A percentile compares a stretch with the other conserved stretches of the same genome.
phyloP scores from a whole-genome alignment of 2,329 filamentous ascomycete genomes.

The Fusarium udum region DNA sequence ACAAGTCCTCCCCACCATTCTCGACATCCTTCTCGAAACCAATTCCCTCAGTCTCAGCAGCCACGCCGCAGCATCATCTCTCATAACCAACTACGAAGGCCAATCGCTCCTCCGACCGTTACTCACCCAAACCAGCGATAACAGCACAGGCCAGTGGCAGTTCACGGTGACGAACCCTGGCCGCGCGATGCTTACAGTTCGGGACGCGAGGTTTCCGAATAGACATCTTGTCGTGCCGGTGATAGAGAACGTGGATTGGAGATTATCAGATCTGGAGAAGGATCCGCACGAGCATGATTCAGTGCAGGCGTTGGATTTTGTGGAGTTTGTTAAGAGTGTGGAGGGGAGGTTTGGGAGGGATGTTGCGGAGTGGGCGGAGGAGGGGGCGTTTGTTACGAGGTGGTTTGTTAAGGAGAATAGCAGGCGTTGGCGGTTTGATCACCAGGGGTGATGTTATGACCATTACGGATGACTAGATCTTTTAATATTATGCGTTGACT shows the following conservation, averaged over 20 bases:
- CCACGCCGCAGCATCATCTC: conserved; percentile 33
- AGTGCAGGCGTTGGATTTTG: conserved; percentile 42
- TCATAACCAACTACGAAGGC: conserved; percentile 46
- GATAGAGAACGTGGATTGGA: conserved; percentile 47
- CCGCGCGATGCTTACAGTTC: conserved; percentile 47
- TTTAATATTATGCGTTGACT: conserved; percentile 13
- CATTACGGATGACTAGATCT: conserved; percentile 3
- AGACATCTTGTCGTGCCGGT: conserved; percentile 47
- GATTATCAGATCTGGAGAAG: conserved; percentile 41
- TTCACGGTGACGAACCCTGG: conserved; percentile 49
- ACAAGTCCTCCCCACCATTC: conserved; percentile 47
- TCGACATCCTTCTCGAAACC: conserved; percentile 47
- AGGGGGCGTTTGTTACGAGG: conserved; percentile 45
- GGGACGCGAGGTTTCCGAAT: conserved; percentile 44
- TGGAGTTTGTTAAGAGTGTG: conserved; percentile 37
- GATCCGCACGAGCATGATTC: conserved; percentile 44
- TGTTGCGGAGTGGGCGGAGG: conserved; percentile 46
- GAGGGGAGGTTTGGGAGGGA: conserved; percentile 41
- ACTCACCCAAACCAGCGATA: conserved; percentile 3
- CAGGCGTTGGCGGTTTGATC: conserved; percentile 47
- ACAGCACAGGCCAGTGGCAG: conserved; percentile 46
- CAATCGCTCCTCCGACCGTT: conserved; percentile 45
- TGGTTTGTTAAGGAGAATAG: conserved; percentile 51
- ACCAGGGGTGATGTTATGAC: conserved; percentile 19
- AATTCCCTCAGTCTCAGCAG: conserved; percentile 40